These are phyloP conservation scores for Boletus vermiculosoides DNA, from an alignment of 768 basidiomycete genomes.

Conservation along the genomic window DNA sequence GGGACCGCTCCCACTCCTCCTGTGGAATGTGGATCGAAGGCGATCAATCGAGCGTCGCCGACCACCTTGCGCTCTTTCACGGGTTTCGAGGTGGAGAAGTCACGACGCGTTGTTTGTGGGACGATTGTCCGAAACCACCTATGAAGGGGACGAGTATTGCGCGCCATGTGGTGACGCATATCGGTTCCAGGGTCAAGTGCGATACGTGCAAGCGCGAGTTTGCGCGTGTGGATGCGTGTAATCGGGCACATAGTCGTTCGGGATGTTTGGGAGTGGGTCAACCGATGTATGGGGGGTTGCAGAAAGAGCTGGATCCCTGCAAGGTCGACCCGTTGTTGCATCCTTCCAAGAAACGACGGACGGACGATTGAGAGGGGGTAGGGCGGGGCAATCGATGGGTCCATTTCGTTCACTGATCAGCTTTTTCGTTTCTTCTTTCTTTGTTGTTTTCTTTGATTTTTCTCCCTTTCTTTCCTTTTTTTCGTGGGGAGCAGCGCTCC, in stretches of 20 bases:
- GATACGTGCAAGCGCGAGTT: conserved; percentile 32
- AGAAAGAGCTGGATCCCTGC: conserved; percentile 26
- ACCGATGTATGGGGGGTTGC: conserved; percentile 32
- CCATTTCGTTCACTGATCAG: conserved; percentile 1
- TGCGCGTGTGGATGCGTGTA: conserved; percentile 34
- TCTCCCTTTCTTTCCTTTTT: background rate
- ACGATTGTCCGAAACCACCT: conserved; percentile 25
- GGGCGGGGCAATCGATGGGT: background rate
- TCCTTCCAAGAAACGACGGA: conserved; percentile 31
- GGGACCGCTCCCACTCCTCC: conserved; percentile 24
- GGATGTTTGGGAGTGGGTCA: conserved; percentile 31
- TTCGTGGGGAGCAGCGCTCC: background rate
- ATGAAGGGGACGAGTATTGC: conserved; percentile 37
- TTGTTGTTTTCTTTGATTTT: background rate
- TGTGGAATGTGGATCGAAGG: conserved; percentile 37
- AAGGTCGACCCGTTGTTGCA: conserved; percentile 23
- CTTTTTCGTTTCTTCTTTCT: background rate
- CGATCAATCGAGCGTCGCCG: conserved; percentile 33
- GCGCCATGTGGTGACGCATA: conserved; percentile 33
- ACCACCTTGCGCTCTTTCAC: conserved; percentile 33
- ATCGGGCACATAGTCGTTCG: conserved; percentile 34
- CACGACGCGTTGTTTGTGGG: conserved; percentile 32
- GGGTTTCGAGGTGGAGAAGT: conserved; percentile 32
- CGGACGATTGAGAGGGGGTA: conserved; percentile 20
- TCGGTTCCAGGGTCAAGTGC: conserved; percentile 32